Evolutionary conservation across 1,284 basidiomycete species (phyloP).

Genomic region (Anthracocystis setariae): DNA sequence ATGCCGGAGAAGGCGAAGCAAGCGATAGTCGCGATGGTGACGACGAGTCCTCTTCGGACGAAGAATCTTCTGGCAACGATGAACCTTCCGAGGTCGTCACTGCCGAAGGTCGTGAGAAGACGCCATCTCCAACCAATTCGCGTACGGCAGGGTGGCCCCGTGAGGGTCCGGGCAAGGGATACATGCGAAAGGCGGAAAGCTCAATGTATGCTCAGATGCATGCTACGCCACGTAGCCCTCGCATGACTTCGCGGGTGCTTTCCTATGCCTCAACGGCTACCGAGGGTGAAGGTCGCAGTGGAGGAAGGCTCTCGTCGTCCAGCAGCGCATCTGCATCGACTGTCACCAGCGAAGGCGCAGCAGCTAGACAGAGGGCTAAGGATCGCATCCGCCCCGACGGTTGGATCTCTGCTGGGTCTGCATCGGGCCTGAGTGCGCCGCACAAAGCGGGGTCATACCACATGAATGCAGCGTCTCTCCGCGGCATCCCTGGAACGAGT

Average conservation of each 20-base stretch:
- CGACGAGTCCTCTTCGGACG: slow-evolving; percentile 52
- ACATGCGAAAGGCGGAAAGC: slow-evolving; percentile 46
- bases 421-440: slow-evolving; percentile 21
- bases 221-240: slow-evolving; percentile 42
- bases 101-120: slow-evolving; percentile 1
- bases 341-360: slow-evolving; percentile 14
- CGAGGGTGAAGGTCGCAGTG: slow-evolving; percentile 32
- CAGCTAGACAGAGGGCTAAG: slow-evolving; percentile 25
- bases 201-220: slow-evolving; percentile 31
- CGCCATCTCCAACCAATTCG: slow-evolving; percentile 20
- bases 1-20: slow-evolving; percentile 28
- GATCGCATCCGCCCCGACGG: slow-evolving; percentile 37
- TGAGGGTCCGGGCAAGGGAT: slow-evolving; percentile 31
- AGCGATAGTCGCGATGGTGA: slow-evolving; percentile 58
- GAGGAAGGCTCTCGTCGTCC: slow-evolving; percentile 7
- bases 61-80: slow-evolving; percentile 32
- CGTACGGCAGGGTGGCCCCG: slow-evolving; percentile 16
- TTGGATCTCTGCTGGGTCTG: slow-evolving; percentile 30
- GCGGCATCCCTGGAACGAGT: slow-evolving; percentile 18
- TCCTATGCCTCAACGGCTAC: slow-evolving; percentile 32
- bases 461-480: slow-evolving; percentile 14
- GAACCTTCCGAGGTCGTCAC: slow-evolving; percentile 8
- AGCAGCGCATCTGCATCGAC: slow-evolving; percentile 32
- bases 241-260: slow-evolving; percentile 29
- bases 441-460: slow-evolving; percentile 10